Conservation (phyloP, 2,329 filamentous ascomycete species). For the Fonsecaea multimorphosa region DNA sequence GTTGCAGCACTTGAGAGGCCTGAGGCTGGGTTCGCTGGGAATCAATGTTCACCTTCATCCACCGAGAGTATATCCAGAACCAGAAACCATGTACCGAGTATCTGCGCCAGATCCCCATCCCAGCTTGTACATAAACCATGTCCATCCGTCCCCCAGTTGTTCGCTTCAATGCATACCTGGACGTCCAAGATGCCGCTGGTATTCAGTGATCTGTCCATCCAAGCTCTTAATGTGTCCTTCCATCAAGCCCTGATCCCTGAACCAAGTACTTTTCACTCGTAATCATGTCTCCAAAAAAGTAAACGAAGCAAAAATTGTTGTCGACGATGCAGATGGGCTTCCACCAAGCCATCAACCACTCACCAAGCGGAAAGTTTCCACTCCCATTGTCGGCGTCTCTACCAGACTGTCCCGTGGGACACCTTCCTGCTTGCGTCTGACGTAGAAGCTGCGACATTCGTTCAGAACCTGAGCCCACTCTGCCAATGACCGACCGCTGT, state of each 20-base stretch:
- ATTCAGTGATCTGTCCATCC: constrained; percentile 1
- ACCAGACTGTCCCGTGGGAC: constrained; percentile 63
- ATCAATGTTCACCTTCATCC: background rate
- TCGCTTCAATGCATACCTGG: background rate
- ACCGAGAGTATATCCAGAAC: background rate
- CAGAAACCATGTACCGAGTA: background rate
- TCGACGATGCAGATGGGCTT: background rate
- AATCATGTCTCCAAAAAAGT: background rate
- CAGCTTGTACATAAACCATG: constrained; percentile 2
- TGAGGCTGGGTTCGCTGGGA: background rate
- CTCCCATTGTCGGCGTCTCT: constrained; percentile 67
- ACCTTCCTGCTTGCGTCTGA: constrained; percentile 66
- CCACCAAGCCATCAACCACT: constrained; percentile 19
- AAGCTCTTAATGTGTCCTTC: constrained; percentile 10
- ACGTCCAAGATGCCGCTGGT: background rate
- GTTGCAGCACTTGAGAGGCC: background rate
- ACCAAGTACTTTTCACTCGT: background rate
- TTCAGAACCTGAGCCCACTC: constrained; percentile 68
- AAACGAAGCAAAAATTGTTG: background rate
- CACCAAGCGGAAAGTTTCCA: constrained; percentile 63
- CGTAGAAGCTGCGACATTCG: constrained; percentile 69
- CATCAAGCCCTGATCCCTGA: background rate
- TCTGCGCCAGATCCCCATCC: background rate
- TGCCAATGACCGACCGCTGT: constrained; percentile 67
- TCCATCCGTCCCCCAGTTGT: background rate